Evolutionary conservation across 1,284 basidiomycete genomes (phyloP), one percentile per base, ranked within the genome.

Genomic region (Trichosporon faecale): DNA sequence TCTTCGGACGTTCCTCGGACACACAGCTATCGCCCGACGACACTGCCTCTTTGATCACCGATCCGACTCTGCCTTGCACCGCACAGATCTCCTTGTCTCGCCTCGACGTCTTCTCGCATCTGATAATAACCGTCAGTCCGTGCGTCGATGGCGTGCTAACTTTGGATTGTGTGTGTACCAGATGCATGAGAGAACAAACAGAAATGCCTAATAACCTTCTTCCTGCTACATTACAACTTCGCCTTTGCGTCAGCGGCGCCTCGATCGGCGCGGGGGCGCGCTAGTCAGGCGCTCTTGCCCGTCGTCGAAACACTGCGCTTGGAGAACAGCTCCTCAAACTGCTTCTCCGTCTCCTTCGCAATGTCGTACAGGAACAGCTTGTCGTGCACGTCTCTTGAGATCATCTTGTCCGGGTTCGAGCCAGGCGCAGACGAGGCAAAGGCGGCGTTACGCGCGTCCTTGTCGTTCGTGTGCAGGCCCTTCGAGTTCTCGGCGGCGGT

Each of bases 331-430:
- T 67, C 68, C 66, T 75, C 75, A 66, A 72, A 77, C 66, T 67
- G 52, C 64, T 75, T 68, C 31, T 72, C 75, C 2, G 77, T 69
- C 64, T 77, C 77, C 66, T 73, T 70, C 11, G 68, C 70, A 5
- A 76, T 67, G 73, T 78, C 77, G 66, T 74, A 72, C 23, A 64
- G 64, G 69, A 76, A 78, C 60, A 78, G 67, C n/a, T 64, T 75
- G 61, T 74, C 72, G 68, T 78, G 77, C 23, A 72, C 64, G 9
- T 75, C 75, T 52, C 76, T 67, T 29, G 67, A 69, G 68, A 73
- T 69, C 72, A 73, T 73, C 78, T 92, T 91, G 73, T 91, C 78
- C 3, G 76, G 77, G 65, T 78, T 78, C n/a, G 71, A 57, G 5
- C 76, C 70, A 65, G 74, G 75, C 64, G 73, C 70, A 6, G 73